Evolutionary conservation across 805 yeast genomes (phyloP), one percentile per base, ranked within the genome.

Genomic region (Tetrapisispora namnaoensis): DNA sequence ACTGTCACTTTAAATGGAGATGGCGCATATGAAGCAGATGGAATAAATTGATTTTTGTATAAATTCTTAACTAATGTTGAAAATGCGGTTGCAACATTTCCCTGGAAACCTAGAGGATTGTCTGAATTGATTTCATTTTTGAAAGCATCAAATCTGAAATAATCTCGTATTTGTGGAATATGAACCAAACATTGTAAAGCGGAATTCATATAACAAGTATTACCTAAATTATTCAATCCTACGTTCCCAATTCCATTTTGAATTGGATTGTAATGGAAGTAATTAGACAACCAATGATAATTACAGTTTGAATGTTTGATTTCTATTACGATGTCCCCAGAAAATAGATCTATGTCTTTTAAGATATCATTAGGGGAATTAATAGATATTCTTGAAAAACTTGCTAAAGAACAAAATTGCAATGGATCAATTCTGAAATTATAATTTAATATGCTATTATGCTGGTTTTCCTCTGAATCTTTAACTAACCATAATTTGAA

Each of bases 181-280:
- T 91, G 98, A 0, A 79, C 76, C 39, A 91, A 68, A 59, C 97
- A 91, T 61, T 93, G 98, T 42, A 91, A 68, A 0, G 96, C 96
- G 10, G 95, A 86, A 64, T 88, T 89, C 97, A 90, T 89, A 64
- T 88, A 90, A 65, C 97, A 90, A 0, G 95, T 82, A 62, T 90
- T 90, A 2, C 97, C 97, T 52, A 89, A 69, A 60, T 87, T 90
- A 46, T 74, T 69, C 59, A 83, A 55, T 52, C 97, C 83, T 50
- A 73, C 64, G 43, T 71, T 61, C 54, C 96, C 90, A 48, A 62
- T 58, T 1, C 70, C 58, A n/a, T 65, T 62, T 1, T 51, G 22
- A 3, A 67, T 57, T 10, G 66, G 60, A 49, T 64, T 61, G 37
- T 67, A 63, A 4, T 57, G 55, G 35, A 53, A 57, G 46, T 61